A percentile compares a stretch with the other conserved stretches of the same genome.
Conservation (phyloP, 495 filamentous ascomycete genomes). For the Sphaerosporella brunnea region DNA sequence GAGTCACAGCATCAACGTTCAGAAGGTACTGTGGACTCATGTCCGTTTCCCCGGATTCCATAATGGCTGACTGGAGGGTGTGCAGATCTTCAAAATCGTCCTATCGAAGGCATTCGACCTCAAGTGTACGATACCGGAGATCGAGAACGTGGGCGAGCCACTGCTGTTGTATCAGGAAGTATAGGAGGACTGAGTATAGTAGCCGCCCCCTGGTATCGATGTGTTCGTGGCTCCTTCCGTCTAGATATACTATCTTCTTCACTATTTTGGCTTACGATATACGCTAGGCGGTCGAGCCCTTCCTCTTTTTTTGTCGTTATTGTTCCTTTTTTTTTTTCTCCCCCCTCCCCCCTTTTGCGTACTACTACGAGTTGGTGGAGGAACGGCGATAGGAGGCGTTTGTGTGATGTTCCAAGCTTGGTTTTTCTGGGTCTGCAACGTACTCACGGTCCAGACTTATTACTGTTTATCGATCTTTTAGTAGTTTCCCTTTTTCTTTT, state of each 20-base stretch:
- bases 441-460: no score
- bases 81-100: slow-evolving; percentile 97
- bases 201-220: no score
- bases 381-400: not conserved
- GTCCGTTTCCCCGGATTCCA: not conserved
- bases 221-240: no score
- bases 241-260: no score
- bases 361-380: not conserved
- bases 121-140: slow-evolving; percentile 97
- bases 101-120: slow-evolving; percentile 96
- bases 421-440: not conserved
- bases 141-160: slow-evolving; percentile 94
- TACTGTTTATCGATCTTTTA: not conserved
- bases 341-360: no score
- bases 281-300: no score
- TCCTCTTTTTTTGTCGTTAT: not conserved
- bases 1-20: slow-evolving; percentile 96
- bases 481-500: not conserved
- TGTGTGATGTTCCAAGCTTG: not conserved
- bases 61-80: not conserved
- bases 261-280: no score
- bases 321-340: no score
- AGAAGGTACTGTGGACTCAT: slow-evolving; percentile 67
- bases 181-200: no score
- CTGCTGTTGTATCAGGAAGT: slow-evolving; percentile 79